Evolutionary conservation across 2,329 filamentous ascomycete species (phyloP), one percentile per base, ranked within the genome.

Genomic region (Penicillium sp.): DNA sequence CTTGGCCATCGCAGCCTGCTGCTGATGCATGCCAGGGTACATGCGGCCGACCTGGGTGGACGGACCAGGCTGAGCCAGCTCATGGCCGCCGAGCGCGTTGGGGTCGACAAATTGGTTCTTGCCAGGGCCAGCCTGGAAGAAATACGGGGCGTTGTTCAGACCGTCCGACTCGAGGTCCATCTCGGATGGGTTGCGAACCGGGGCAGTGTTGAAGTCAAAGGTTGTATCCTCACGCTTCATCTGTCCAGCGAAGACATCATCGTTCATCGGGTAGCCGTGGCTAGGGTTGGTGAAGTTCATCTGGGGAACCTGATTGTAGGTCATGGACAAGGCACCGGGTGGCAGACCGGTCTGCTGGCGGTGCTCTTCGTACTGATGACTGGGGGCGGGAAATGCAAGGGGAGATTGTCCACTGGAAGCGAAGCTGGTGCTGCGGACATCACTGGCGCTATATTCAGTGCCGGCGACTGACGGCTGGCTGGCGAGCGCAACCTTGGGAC

Each of bases 281-380:
- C 72, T 75, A 33, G 72, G 71, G 35, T 72, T 73, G 55, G 72
- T 73, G 64, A 77, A 79, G 37, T 74, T 70, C 68, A 81, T 76
- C 5, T 74, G 73, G 51, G 68, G 84, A 66, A 79, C 80, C 73
- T 90, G 85, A 76, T 91, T 93, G 71, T 95, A 86, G 38, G 91
- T 90, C 74, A 95, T 86, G 45, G 90, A 88, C 65, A 95, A 83
- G 56, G 92, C 93, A 65, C 93, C 93, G 1, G 92, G 89, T 0
- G 95, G 92, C 33, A 97, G 88, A 66, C 93, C 93, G 3, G 95
- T 97, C 82, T 97, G 93, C 77, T 99, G 95, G 81, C 92, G 91
- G 82, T 97, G 96, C 74, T 92, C 88, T 73, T 93, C 91, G 83
- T 98, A 98, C 79, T 96, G 92, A 81, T 97, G 93, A 78, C 92